phyloP scores from a whole-genome alignment of 768 basidiomycete genomes.

The Lactifluus echinatus region DNA sequence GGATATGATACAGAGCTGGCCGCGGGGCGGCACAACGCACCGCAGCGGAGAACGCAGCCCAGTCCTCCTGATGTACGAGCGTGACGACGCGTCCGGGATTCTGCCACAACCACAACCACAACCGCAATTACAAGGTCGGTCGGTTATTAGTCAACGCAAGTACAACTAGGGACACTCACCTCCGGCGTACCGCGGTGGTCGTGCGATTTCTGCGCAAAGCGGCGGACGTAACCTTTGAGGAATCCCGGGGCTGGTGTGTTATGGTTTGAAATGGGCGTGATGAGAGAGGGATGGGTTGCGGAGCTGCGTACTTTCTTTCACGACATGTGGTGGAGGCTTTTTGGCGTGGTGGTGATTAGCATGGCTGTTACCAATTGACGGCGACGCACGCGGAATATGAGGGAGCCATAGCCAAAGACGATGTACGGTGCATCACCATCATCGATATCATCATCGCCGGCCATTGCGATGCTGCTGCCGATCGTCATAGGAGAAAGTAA shows the following conservation, averaged over 20 bases:
- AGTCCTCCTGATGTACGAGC: conserved; percentile 79
- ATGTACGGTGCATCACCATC: conserved; percentile 42
- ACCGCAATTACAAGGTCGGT: too few relatives aligned
- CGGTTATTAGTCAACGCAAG: too few relatives aligned
- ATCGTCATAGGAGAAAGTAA: not conserved
- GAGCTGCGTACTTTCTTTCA: conserved; percentile 53
- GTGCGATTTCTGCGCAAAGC: conserved; percentile 87
- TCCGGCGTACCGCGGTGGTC: conserved; percentile 90
- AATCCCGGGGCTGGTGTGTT: conserved; percentile 58
- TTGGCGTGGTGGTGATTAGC: too few relatives aligned
- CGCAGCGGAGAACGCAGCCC: conserved; percentile 65
- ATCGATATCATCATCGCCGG: too few relatives aligned
- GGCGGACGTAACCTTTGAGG: conserved; percentile 81
- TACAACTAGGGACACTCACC: too few relatives aligned
- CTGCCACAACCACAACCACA: too few relatives aligned
- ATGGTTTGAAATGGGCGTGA: too few relatives aligned
- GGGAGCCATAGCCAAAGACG: conserved; percentile 88
- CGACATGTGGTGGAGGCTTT: conserved; percentile 80
- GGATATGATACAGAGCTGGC: too few relatives aligned
- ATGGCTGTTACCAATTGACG: too few relatives aligned
- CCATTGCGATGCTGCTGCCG: not conserved
- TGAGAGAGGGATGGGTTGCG: too few relatives aligned
- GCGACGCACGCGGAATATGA: conserved; percentile 75
- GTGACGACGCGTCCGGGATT: conserved; percentile 87
- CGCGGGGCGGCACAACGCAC: too few relatives aligned